These are phyloP conservation scores for Talaromyces ruber DNA, from an alignment of 495 filamentous ascomycete genomes.

Conservation along the genomic window DNA sequence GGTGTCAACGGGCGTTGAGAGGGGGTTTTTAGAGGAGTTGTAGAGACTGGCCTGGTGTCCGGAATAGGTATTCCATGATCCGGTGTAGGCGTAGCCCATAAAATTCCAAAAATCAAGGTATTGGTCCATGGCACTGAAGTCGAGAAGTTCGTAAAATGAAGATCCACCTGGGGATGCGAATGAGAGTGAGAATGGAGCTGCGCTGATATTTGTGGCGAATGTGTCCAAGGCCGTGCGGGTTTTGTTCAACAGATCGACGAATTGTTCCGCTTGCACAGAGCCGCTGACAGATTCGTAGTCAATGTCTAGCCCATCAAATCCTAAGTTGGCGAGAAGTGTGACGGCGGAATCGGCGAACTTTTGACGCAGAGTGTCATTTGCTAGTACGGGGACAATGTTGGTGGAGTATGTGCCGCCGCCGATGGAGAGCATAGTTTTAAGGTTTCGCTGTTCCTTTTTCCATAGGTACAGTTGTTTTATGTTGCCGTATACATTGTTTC, in stretches of 20 bases:
- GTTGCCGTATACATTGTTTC: slow-evolving; percentile 46
- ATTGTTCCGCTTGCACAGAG: slow-evolving; percentile 42
- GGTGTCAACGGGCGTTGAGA: slow-evolving; percentile 60
- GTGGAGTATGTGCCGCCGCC: slow-evolving; percentile 93
- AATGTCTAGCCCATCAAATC: slow-evolving; percentile 44
- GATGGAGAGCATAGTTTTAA: slow-evolving; percentile 87
- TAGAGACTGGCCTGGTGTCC: slow-evolving; percentile 77
- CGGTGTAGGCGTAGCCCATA: slow-evolving; percentile 69
- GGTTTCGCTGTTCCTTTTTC: slow-evolving; percentile 77
- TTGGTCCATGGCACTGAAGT: slow-evolving; percentile 58
- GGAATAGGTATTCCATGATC: slow-evolving; percentile 57
- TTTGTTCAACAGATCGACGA: slow-evolving; percentile 60
- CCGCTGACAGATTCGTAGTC: slow-evolving; percentile 2
- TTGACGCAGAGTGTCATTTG: slow-evolving; percentile 44
- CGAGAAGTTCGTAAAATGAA: slow-evolving; percentile 58
- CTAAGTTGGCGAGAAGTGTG: slow-evolving; percentile 56
- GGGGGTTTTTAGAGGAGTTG: slow-evolving; percentile 37
- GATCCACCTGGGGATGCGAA: slow-evolving; percentile 26
- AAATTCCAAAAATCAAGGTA: slow-evolving; percentile 68
- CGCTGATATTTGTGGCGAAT: neutral
- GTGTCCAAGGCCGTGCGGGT: slow-evolving; percentile 29
- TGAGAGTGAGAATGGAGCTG: neutral
- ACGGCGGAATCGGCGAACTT: slow-evolving; percentile 67
- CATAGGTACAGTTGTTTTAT: slow-evolving; percentile 89
- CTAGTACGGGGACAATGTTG: slow-evolving; percentile 72